These are phyloP conservation scores for Xylariaceae sp. DNA, from an alignment of 2,329 filamentous ascomycete genomes.

Conservation along the genomic window DNA sequence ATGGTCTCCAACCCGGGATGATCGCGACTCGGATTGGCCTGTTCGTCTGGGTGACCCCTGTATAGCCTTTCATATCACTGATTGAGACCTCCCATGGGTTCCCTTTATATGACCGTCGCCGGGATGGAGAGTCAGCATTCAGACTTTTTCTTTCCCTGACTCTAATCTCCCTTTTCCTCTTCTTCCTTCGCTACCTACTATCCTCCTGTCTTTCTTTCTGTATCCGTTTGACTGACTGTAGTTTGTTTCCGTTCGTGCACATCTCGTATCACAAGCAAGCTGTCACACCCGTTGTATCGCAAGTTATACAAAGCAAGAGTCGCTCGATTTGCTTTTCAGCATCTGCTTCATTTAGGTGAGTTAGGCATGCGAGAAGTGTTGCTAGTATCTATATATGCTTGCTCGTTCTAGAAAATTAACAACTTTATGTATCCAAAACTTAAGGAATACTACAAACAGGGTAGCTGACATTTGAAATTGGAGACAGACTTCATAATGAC, in stretches of 20 bases:
- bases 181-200: neutral
- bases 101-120: constrained; percentile 6
- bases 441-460: neutral
- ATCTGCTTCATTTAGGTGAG: too few species aligned
- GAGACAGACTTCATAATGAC: constrained; percentile 9
- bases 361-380: too few species aligned
- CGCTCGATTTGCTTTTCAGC: too few species aligned
- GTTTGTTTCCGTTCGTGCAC: too few species aligned
- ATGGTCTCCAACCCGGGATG: too few species aligned
- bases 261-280: too few species aligned
- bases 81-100: constrained; percentile 3
- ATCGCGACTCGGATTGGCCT: too few species aligned
- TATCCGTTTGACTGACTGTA: neutral
- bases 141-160: neutral
- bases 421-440: too few species aligned
- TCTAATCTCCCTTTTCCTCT: neutral
- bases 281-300: too few species aligned
- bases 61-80: constrained; percentile 15
- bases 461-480: neutral
- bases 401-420: too few species aligned
- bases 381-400: neutral
- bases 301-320: too few species aligned
- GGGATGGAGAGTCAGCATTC: constrained; percentile 5
- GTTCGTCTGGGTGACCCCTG: too few species aligned
- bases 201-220: neutral